Evolutionary conservation across 2,329 filamentous ascomycete species (phyloP).

Genomic region (Colletotrichum karsti): DNA sequence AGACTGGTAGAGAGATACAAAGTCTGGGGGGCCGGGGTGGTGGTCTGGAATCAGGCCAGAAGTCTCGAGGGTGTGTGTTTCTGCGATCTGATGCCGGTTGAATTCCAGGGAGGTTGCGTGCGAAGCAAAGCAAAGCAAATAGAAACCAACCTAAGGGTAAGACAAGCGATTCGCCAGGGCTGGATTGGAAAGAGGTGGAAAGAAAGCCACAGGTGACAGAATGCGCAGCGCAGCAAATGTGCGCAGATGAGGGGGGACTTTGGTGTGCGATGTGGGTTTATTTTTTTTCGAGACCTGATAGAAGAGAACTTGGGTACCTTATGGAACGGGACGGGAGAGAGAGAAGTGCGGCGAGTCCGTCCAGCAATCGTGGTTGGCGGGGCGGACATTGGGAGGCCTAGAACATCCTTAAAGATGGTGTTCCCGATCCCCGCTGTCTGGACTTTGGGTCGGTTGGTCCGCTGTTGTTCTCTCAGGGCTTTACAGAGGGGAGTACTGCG

Average conservation of each 20-base stretch:
- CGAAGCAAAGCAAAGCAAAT: not conserved
- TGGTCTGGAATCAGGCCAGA: constrained; percentile 15
- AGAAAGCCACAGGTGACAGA: not conserved
- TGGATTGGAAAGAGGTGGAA: not conserved
- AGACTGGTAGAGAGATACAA: constrained; percentile 1
- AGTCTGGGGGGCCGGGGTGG: not conserved
- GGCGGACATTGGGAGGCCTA: constrained; percentile 20
- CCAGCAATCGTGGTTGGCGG: not conserved
- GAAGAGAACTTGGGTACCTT: no score
- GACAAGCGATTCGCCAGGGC: not conserved
- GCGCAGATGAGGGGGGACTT: not conserved
- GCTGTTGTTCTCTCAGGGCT: not conserved
- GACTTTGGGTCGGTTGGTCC: constrained; percentile 25
- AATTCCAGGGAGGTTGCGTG: not conserved
- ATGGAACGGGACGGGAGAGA: no score
- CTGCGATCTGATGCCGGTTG: not conserved
- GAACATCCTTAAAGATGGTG: constrained; percentile 28
- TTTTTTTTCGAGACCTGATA: not conserved
- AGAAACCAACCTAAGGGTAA: not conserved
- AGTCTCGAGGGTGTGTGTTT: not conserved
- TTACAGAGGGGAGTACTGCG: no score
- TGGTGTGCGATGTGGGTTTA: constrained; percentile 17
- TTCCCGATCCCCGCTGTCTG: constrained; percentile 28
- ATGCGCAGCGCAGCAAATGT: constrained; percentile 1
- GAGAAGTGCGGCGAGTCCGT: not conserved